Evolutionary conservation across 805 yeast species (phyloP).

Genomic region (Myxozyma sirexii): DNA sequence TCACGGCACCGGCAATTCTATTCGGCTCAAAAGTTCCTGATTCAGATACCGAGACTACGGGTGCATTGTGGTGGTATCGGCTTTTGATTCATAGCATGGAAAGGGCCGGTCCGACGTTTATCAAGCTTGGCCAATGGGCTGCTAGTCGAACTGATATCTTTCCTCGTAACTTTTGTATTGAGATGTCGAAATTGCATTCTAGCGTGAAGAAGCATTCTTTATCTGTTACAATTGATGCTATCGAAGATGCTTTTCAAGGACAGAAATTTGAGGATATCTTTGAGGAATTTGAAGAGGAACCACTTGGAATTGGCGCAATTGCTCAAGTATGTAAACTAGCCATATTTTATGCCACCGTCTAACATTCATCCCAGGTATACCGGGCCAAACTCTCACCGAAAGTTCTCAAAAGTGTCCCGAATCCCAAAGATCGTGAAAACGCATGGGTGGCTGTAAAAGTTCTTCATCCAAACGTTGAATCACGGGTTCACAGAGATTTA

Average conservation of each 20-base stretch:
- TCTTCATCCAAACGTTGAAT: slow-evolving; percentile 82
- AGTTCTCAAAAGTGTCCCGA: slow-evolving; percentile 27
- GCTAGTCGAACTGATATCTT: slow-evolving; percentile 95
- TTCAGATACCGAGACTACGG: slow-evolving; percentile 51
- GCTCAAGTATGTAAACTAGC: slow-evolving; percentile 60
- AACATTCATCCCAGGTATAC: no score
- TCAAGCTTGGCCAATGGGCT: slow-evolving; percentile 94
- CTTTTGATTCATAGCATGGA: slow-evolving; percentile 70
- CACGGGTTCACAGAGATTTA: slow-evolving; percentile 75
- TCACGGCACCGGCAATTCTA: slow-evolving; percentile 61
- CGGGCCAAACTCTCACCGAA: slow-evolving; percentile 59
- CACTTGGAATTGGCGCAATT: slow-evolving; percentile 97
- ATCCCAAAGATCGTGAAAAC: slow-evolving; percentile 25
- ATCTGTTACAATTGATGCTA: slow-evolving; percentile 57
- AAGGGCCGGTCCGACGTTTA: slow-evolving; percentile 84
- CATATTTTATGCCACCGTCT: no score
- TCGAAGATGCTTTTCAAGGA: slow-evolving; percentile 62
- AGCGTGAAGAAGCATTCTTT: slow-evolving; percentile 76
- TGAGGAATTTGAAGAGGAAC: slow-evolving; percentile 71
- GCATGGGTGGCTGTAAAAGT: slow-evolving; percentile 84
- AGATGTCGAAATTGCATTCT: slow-evolving; percentile 77
- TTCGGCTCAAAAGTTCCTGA: slow-evolving; percentile 49
- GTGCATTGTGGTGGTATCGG: slow-evolving; percentile 71
- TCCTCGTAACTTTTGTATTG: slow-evolving; percentile 74
- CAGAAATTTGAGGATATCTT: slow-evolving; percentile 70